phyloP scores from a whole-genome alignment of 2,329 filamentous ascomycete genomes.

The Colletotrichum shisoi region DNA sequence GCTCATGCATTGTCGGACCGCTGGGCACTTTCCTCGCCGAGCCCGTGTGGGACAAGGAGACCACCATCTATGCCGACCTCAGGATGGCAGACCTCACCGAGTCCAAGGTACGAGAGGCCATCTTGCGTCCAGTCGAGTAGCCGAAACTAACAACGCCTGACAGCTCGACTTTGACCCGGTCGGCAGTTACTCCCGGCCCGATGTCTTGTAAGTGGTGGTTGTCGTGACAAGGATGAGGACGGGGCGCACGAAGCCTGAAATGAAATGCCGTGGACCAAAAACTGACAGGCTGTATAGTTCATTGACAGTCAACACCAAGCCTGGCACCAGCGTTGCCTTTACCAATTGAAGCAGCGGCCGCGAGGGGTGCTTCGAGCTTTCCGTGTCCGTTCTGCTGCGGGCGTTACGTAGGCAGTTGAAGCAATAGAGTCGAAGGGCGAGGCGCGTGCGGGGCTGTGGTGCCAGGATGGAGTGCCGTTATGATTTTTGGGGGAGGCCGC shows the following conservation, averaged over 20 bases:
- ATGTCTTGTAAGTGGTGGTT: conserved; percentile 51
- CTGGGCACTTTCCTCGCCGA: conserved; percentile 51
- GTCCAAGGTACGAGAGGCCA: conserved; percentile 46
- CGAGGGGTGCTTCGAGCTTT: not conserved
- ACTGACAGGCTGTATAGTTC: conserved; percentile 35
- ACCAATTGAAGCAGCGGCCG: conserved; percentile 29
- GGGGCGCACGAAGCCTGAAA: not conserved
- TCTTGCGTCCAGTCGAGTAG: not conserved
- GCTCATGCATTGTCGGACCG: conserved; percentile 53
- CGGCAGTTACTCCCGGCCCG: conserved; percentile 52
- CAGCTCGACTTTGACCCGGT: conserved; percentile 55
- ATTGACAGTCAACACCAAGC: conserved; percentile 47
- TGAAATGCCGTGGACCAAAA: conserved; percentile 15
- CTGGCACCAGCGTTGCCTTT: conserved; percentile 46
- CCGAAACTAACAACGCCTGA: conserved; percentile 11
- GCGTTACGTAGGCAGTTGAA: not conserved
- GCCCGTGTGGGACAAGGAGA: conserved; percentile 52
- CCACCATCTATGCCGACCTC: conserved; percentile 51
- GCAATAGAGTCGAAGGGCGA: not conserved
- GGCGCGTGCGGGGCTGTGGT: conserved; percentile 13
- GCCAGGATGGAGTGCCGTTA: conserved; percentile 6
- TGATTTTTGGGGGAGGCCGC: conserved; percentile 19
- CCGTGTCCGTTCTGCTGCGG: not conserved
- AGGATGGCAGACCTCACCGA: conserved; percentile 48
- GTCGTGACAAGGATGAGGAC: conserved; percentile 24